Evolutionary conservation across 345 rosid species (phyloP), one percentile per base, ranked within the genome.

Genomic region (Anacardium occidentale): DNA sequence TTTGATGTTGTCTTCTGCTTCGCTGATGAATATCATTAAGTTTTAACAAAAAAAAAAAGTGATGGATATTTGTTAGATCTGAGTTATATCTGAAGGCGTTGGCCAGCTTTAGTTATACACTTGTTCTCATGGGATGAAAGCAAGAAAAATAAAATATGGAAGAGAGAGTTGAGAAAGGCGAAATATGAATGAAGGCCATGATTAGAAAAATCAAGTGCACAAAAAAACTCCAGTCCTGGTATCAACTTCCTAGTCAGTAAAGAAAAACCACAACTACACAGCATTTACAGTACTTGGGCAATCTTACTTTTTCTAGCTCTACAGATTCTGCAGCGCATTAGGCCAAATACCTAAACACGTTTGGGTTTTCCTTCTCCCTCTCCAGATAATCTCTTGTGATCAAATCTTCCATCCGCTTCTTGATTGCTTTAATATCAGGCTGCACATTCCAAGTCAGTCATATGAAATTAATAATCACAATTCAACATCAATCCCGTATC

Each of bases 341-440:
- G 32, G 32, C 32, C 32, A 96, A 71, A 72, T 96, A 96, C 87
- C 83, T 84, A 76, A 82, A 93, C 79, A 79, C 45, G 76, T 85
- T 91, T 8, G 82, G 83, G 52, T 93, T 91, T 55, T 91, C 95
- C 77, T 86, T 85, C 71, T 93, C 97, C 73, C 98, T 90, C 78
- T 93, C 99, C 82, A 96, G 75, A 65, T 93, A 96, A 58, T 96
- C 98, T 45, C 95, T 82, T 0, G 93, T 85, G 40, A 93, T 96
- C 45, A 96, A 80, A 78, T 93, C 97, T 82, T 96, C 99, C 64
- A 93, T 93, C 64, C 97, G 81, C 76, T 91, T 96, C 88, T 96
- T 96, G 54, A 96, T 96, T 11, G 93, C 96, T 82, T 90, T 96
- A 11, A 90, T 86, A 79, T 96, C 98, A 64, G 99, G 98, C 98